phyloP scores from a whole-genome alignment of 208 protist genomes.

The Crithidia mellificae region DNA sequence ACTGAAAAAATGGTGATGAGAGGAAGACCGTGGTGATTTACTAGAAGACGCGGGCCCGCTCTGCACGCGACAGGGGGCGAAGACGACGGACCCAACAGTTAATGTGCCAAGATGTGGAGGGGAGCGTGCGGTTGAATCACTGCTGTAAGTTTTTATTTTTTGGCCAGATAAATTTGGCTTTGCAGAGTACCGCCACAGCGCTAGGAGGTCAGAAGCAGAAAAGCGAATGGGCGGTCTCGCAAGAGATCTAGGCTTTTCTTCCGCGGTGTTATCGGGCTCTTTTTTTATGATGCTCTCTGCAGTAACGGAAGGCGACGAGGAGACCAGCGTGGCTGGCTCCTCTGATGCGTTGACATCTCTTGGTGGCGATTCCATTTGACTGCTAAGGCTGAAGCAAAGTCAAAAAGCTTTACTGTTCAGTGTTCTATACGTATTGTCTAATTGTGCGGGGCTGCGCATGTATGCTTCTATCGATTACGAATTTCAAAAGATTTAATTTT shows the following conservation, averaged over 20 bases:
- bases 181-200: constrained; percentile 20
- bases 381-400: not conserved
- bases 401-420: too few species aligned
- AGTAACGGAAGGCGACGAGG: not conserved
- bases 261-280: constrained; percentile 1
- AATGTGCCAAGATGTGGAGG: constrained; percentile 25
- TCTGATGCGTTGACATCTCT: not conserved
- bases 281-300: constrained; percentile 6
- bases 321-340: not conserved
- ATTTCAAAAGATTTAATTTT: too few species aligned
- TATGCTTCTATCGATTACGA: too few species aligned
- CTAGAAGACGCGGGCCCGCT: not conserved
- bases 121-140: not conserved
- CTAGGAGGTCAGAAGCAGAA: constrained; percentile 19
- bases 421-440: too few species aligned
- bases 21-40: constrained; percentile 1
- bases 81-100: constrained; percentile 31
- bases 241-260: not conserved
- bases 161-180: too few species aligned
- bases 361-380: not conserved
- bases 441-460: too few species aligned
- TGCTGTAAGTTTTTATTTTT: too few species aligned
- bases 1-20: not conserved
- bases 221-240: not conserved
- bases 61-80: constrained; percentile 26